phyloP scores from a whole-genome alignment of 2,329 filamentous ascomycete genomes.

The Tolypocladium guangdongense region DNA sequence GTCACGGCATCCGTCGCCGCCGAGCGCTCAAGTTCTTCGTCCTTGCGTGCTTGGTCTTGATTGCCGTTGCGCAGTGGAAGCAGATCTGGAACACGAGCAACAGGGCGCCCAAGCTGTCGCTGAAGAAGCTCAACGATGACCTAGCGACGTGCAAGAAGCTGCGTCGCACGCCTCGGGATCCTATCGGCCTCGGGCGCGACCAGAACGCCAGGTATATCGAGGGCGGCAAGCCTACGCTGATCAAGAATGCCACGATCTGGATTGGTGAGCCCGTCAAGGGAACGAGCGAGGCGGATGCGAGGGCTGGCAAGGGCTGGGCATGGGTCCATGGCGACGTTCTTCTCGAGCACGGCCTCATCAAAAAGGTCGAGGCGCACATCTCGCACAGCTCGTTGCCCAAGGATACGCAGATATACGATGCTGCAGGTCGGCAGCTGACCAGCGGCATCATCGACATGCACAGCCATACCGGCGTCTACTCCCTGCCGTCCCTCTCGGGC shows the following conservation, averaged over 20 bases:
- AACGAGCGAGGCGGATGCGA: conserved; percentile 39
- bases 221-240: conserved; percentile 48
- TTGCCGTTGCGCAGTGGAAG: conserved; percentile 37
- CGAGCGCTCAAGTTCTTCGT: conserved; percentile 31
- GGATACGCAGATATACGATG: conserved; percentile 43
- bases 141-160: conserved; percentile 45
- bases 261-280: conserved; percentile 47
- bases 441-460: conserved; percentile 64
- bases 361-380: conserved; percentile 37
- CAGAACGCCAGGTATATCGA: conserved; percentile 50
- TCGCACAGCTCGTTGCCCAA: conserved; percentile 28
- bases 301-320: conserved; percentile 45
- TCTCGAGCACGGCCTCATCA: conserved; percentile 50
- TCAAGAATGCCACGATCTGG: conserved; percentile 58
- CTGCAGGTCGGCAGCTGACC: conserved; percentile 50
- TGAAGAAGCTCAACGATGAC: conserved; percentile 41
- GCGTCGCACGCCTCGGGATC: conserved; percentile 41
- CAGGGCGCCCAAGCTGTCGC: conserved; percentile 31
- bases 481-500: conserved; percentile 43
- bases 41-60: conserved; percentile 37
- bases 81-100: conserved; percentile 22
- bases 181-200: conserved; percentile 42
- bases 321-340: conserved; percentile 53
- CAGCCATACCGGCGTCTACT: conserved; percentile 50
- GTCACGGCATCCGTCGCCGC: conserved; percentile 27